Conservation (phyloP, 768 basidiomycete genomes). For the Exidia glandulosa region DNA sequence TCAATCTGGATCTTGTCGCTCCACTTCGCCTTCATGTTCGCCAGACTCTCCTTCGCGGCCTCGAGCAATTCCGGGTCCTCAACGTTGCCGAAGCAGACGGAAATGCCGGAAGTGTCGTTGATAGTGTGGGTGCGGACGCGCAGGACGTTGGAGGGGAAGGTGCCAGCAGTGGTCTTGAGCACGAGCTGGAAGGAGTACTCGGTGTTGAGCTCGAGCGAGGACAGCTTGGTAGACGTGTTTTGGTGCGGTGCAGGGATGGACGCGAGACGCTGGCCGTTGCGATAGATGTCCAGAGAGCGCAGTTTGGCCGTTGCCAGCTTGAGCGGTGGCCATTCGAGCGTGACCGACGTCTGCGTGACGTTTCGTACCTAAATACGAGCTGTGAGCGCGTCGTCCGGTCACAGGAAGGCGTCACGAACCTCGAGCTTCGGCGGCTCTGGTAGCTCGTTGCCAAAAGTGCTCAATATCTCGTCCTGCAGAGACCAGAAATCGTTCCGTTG, state of each 20-base stretch:
- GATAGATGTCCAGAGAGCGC: slow-evolving; percentile 84
- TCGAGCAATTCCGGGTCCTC: slow-evolving; percentile 66
- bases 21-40: slow-evolving; percentile 83
- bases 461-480: slow-evolving; percentile 70
- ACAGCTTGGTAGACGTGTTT: slow-evolving; percentile 83
- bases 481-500: slow-evolving; percentile 75
- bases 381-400: not conserved
- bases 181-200: slow-evolving; percentile 94
- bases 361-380: slow-evolving; percentile 56
- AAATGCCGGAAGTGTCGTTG: slow-evolving; percentile 88
- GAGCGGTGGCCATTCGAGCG: slow-evolving; percentile 87
- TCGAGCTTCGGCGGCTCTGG: slow-evolving; percentile 68
- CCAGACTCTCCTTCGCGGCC: slow-evolving; percentile 68
- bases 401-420: slow-evolving; percentile 29
- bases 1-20: slow-evolving; percentile 93
- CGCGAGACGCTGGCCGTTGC: slow-evolving; percentile 79
- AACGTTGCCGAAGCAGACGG: slow-evolving; percentile 88
- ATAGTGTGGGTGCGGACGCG: slow-evolving; percentile 87
- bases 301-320: slow-evolving; percentile 78
- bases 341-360: slow-evolving; percentile 92
- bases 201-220: slow-evolving; percentile 67
- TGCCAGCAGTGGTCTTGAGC: slow-evolving; percentile 85
- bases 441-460: slow-evolving; percentile 53
- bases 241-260: slow-evolving; percentile 71
- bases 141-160: slow-evolving; percentile 74